Conservation (phyloP, 768 basidiomycete species). For the Trametes cinnabarina region DNA sequence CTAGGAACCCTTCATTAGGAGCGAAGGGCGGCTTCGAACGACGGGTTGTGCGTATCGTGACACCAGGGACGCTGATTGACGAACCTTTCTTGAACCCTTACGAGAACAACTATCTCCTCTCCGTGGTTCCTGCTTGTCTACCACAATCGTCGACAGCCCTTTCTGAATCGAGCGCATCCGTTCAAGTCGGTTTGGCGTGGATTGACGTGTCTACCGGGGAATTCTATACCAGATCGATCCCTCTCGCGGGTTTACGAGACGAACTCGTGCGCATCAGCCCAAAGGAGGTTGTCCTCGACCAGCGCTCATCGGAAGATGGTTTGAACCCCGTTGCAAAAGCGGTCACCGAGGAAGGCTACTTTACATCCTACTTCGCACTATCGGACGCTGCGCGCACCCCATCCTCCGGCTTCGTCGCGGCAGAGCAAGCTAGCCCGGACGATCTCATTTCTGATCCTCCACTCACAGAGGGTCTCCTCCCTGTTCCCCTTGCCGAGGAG, state of each 20-base stretch:
- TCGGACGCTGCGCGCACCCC: background rate
- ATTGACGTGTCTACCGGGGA: constrained; percentile 95
- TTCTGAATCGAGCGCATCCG: background rate
- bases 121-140: constrained; percentile 41
- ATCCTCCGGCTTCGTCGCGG: background rate
- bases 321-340: constrained; percentile 47
- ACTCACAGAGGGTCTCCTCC: background rate
- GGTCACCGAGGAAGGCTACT: constrained; percentile 52
- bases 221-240: constrained; percentile 72
- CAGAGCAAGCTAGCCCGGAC: constrained; percentile 17
- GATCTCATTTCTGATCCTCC: constrained; percentile 21
- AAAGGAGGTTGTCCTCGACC: constrained; percentile 73
- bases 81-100: constrained; percentile 83
- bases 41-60: constrained; percentile 82
- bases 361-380: constrained; percentile 48
- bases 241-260: constrained; percentile 61
- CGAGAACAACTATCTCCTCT: constrained; percentile 88
- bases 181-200: constrained; percentile 76
- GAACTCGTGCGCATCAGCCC: constrained; percentile 81
- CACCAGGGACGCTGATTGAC: constrained; percentile 92
- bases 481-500: constrained; percentile 26
- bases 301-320: constrained; percentile 35
- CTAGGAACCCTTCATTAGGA: constrained; percentile 43
- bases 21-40: constrained; percentile 67
- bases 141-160: background rate